phyloP scores from a whole-genome alignment of 2,329 filamentous ascomycete species.

The Cercospora zeae-maydis region DNA sequence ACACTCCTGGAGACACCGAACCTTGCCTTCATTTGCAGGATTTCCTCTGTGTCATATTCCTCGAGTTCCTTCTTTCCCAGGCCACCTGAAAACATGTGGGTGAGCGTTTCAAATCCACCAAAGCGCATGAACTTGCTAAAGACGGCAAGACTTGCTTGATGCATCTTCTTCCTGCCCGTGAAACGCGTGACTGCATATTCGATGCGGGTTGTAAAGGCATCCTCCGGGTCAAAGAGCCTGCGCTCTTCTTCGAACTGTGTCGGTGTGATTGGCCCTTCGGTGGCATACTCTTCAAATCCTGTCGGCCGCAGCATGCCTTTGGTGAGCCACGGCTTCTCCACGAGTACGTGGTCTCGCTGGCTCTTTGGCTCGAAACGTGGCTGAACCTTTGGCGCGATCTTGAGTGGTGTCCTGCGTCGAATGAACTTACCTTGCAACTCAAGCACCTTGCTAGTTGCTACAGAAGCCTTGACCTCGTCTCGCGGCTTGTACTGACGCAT shows the following conservation, averaged over 20 bases:
- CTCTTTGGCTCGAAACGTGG: constrained; percentile 26
- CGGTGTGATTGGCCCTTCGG: constrained; percentile 74
- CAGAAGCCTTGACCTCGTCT: constrained; percentile 39
- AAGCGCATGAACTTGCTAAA: constrained; percentile 80
- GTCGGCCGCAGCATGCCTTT: constrained; percentile 45
- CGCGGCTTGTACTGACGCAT: constrained; percentile 47
- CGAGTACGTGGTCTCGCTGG: constrained; percentile 32
- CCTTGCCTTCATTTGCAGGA: constrained; percentile 54
- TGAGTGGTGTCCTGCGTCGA: constrained; percentile 42
- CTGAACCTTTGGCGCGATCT: constrained; percentile 24
- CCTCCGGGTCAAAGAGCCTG: constrained; percentile 60
- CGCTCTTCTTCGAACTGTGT: constrained; percentile 64
- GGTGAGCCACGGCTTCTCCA: constrained; percentile 35
- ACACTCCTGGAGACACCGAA: constrained; percentile 49
- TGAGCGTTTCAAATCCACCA: constrained; percentile 69
- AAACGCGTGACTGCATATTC: constrained; percentile 82
- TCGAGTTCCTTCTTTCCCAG: constrained; percentile 26
- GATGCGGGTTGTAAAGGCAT: constrained; percentile 61
- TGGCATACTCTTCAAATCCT: constrained; percentile 65
- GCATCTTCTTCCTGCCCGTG: constrained; percentile 70
- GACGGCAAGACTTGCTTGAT: constrained; percentile 56
- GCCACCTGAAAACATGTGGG: constrained; percentile 59
- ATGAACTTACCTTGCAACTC: constrained; percentile 45
- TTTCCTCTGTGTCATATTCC: constrained; percentile 49
- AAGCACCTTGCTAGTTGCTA: constrained; percentile 42